A percentile compares a stretch with the other conserved stretches of the same genome.
Conservation (phyloP, 202 grass and related monocot species). For the Sporobolus alterniflorus region DNA sequence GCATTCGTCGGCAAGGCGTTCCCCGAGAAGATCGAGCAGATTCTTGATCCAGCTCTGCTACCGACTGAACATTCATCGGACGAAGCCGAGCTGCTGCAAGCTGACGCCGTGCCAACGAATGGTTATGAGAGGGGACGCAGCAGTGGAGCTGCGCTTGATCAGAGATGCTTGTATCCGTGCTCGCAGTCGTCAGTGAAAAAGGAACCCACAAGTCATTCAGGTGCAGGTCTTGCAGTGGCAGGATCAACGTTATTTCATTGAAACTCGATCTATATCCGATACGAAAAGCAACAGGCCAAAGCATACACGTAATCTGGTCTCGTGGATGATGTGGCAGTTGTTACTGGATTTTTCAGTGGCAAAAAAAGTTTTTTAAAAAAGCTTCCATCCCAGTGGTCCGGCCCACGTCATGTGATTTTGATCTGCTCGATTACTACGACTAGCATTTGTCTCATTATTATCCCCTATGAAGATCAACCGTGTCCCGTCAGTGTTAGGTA, state of each 20-base stretch:
- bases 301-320: background rate
- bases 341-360: background rate
- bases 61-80: background rate
- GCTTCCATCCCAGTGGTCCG: background rate
- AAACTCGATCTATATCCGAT: background rate
- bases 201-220: background rate
- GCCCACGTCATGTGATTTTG: background rate
- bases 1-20: conserved; percentile 28
- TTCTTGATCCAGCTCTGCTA: conserved; percentile 34
- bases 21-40: conserved; percentile 21
- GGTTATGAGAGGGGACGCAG: conserved; percentile 14
- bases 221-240: background rate
- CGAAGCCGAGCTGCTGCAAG: no score
- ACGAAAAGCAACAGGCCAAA: background rate
- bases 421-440: conserved; percentile 28
- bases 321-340: background rate
- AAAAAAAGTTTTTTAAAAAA: background rate
- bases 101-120: conserved; percentile 11
- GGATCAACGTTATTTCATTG: background rate
- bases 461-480: background rate
- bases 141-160: background rate
- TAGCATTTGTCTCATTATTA: conserved; percentile 9
- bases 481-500: conserved; percentile 15
- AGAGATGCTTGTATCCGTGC: conserved; percentile 26
- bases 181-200: background rate